These are phyloP conservation scores for Pelargonium australe DNA, from an alignment of 441 rosid genomes.

Conservation along the genomic window DNA sequence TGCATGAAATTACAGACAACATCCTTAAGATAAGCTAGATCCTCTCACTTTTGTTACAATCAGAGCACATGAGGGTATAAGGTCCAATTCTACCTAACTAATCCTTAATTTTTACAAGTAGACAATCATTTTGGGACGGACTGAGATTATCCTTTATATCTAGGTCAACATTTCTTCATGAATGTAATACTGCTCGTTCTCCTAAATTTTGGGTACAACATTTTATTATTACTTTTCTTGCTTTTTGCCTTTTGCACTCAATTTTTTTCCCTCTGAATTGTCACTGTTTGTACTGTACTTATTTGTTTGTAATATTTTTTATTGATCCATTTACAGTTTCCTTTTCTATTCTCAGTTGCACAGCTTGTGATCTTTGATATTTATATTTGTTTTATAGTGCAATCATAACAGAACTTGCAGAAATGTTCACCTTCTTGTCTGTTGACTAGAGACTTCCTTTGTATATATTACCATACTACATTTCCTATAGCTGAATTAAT, in stretches of 20 bases:
- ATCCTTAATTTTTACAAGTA: too few relatives aligned
- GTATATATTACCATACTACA: neutral
- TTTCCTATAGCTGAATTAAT: conserved; percentile 13
- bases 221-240: neutral
- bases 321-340: neutral
- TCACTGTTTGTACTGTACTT: neutral
- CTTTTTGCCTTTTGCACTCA: neutral
- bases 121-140: neutral
- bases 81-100: too few relatives aligned
- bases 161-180: neutral
- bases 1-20: too few relatives aligned
- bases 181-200: neutral
- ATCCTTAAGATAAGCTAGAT: too few relatives aligned
- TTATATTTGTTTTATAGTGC: neutral
- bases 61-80: too few relatives aligned
- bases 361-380: neutral
- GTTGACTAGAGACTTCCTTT: neutral
- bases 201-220: neutral
- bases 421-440: conserved; percentile 12
- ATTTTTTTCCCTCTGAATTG: too few relatives aligned
- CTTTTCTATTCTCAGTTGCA: neutral
- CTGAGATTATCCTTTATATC: neutral
- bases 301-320: neutral
- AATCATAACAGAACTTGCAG: neutral
- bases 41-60: too few relatives aligned